Base-by-base conservation (phyloP, 257 asterid species). In the Plantago major region DNA sequence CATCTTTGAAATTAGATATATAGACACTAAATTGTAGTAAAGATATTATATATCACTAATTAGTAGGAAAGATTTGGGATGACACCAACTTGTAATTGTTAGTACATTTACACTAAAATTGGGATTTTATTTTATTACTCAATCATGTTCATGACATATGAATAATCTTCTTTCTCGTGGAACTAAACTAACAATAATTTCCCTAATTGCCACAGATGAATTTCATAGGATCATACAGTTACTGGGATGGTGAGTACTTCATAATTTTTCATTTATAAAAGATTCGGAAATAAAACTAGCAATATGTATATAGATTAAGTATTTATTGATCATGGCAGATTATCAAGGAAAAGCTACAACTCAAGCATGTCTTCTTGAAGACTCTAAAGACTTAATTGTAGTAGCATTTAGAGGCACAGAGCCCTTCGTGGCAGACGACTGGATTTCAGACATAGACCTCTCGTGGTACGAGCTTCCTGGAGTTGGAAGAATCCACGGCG, bases 401-500 rank as follows among this genome's bases (percentile, higher is more conserved):
- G 70, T 81, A 0, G 71, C 79, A 1, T 81, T 81, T 30, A 43
- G 83, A 60, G 86, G 83, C 9, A 81, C 86, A 0, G 83, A 77
- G 44, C 12, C 78, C 43, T 81, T 81, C 51, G 79, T 74, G 49
- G 65, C 79, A 0, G 76, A 75, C 49, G 86, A 76, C 3, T 81
- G 83, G 86, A 72, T 70, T 3, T 37, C 83, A 19, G 86, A 81
- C 37, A 7, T 77, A 51, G 86, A 81, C 47, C 63, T 77, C 48
- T 77, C 86, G 2, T 81, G 86, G 86, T 82, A 73, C 72, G 67
- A 76, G 33, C 42, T 76, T 15, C 75, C 77, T 3, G 65, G 33
- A 3, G 51, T 70, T 22, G 83, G 88, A 4, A 76, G 66, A 50
- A 51, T 76, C 13, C 88, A 82, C 62, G 83, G 88, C 48, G 88